Evolutionary conservation across 176 grass and related monocot species (phyloP).

Genomic region (Coix lacrymajobi): DNA sequence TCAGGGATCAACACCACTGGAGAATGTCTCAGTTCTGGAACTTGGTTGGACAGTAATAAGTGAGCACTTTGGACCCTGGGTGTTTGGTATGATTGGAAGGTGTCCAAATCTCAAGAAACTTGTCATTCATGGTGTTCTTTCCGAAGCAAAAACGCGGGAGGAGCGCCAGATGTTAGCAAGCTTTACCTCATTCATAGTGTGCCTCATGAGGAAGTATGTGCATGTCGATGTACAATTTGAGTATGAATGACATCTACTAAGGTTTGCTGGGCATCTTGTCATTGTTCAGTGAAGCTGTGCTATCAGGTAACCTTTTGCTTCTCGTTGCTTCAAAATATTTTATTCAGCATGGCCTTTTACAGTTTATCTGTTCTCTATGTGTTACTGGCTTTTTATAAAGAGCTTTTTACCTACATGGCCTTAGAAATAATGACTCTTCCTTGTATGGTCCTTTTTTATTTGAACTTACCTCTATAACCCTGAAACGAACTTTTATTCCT

Average conservation of each 20-base stretch:
- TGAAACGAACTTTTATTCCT: no score
- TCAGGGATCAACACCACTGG: conserved; percentile 59
- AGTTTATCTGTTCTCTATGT: background rate
- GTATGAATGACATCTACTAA: conserved; percentile 61
- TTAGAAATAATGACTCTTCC: no score
- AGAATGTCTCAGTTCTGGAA: conserved; percentile 79
- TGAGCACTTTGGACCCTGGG: conserved; percentile 93
- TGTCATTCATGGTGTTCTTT: conserved; percentile 89
- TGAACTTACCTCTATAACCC: no score
- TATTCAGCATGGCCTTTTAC: conserved; percentile 3
- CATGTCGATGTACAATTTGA: conserved; percentile 93
- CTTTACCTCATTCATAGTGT: conserved; percentile 84
- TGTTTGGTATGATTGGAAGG: conserved; percentile 95
- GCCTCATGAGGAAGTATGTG: conserved; percentile 76
- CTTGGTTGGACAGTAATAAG: conserved; percentile 96
- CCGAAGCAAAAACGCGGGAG: conserved; percentile 87
- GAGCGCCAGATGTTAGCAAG: conserved; percentile 71
- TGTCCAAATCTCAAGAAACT: conserved; percentile 97
- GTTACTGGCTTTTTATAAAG: background rate
- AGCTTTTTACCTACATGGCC: no score
- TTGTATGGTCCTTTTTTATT: no score
- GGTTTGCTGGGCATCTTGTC: background rate
- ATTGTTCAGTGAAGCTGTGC: conserved; percentile 4
- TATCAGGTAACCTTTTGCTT: conserved; percentile 31
- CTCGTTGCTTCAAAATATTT: background rate